Evolutionary conservation across 1,139 yeast species (phyloP).

Genomic region (Debaryomycetaceae sp.): DNA sequence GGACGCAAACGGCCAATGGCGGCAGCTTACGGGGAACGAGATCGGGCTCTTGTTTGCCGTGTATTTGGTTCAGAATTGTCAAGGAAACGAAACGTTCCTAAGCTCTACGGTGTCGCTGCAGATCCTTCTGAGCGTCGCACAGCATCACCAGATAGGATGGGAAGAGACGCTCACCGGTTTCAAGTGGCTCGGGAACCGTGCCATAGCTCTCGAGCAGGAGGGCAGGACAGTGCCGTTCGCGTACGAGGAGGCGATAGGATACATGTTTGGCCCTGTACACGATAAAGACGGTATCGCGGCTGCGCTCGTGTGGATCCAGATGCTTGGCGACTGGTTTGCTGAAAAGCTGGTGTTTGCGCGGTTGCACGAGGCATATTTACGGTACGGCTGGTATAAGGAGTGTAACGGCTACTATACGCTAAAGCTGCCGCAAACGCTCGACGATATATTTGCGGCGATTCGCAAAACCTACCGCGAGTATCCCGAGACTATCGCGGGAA

Average conservation of each 20-base stretch:
- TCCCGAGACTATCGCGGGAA: conserved; percentile 42
- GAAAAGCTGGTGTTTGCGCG: conserved; percentile 31
- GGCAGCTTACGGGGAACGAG: conserved; percentile 84
- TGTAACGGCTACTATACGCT: conserved; percentile 79
- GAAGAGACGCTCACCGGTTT: conserved; percentile 88
- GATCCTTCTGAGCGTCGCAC: conserved; percentile 63
- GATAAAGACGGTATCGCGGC: conserved; percentile 95
- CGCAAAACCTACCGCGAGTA: conserved; percentile 29
- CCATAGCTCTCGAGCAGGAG: conserved; percentile 53
- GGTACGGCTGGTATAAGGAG: conserved; percentile 75
- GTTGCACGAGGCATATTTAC: conserved; percentile 46
- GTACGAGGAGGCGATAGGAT: conserved; percentile 93
- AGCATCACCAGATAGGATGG: conserved; percentile 46
- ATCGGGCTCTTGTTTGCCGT: conserved; percentile 78
- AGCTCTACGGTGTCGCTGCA: conserved; percentile 92
- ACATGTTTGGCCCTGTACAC: conserved; percentile 76
- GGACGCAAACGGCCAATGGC: conserved; percentile 39
- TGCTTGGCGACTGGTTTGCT: conserved; percentile 42
- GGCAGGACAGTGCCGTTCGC: conserved; percentile 79
- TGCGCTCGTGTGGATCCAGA: conserved; percentile 64
- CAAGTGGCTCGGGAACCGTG: conserved; percentile 94
- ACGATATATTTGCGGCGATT: conserved; percentile 36
- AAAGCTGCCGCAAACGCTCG: conserved; percentile 40
- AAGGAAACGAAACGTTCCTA: conserved; percentile 44
- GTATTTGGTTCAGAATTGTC: conserved; percentile 32